A percentile compares a stretch with the other conserved stretches of the same genome.
Conservation (phyloP, 75 land plant genomes). For the Selaginella tamariscina region DNA sequence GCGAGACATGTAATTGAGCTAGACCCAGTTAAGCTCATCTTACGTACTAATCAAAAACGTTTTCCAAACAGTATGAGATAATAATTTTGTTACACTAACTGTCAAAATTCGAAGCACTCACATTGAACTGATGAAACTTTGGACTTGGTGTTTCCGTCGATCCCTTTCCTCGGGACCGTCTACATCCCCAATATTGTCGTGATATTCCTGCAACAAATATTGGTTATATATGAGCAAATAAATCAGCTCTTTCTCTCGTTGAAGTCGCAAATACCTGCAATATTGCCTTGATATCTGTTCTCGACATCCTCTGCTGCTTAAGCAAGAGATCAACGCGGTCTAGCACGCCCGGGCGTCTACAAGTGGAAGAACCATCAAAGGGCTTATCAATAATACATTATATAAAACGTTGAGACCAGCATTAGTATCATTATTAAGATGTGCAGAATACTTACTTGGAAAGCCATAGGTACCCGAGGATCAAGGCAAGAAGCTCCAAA, state of each 20-base stretch:
- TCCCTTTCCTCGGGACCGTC: conserved; percentile 94
- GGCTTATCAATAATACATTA: neutral
- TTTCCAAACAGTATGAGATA: neutral
- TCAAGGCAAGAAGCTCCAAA: conserved; percentile 77
- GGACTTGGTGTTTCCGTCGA: conserved; percentile 43
- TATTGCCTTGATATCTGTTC: conserved; percentile 54
- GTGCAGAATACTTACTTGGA: conserved; percentile 60
- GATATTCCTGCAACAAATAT: conserved; percentile 59
- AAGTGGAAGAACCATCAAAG: neutral
- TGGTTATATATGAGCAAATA: neutral
- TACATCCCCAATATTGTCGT: conserved; percentile 86
- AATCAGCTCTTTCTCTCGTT: neutral
- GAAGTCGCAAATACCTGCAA: conserved; percentile 51
- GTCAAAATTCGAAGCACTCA: too few relatives aligned
- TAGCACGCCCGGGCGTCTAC: conserved; percentile 54
- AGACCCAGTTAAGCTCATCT: neutral
- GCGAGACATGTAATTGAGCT: neutral
- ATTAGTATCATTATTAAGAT: neutral
- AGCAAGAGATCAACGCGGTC: conserved; percentile 69
- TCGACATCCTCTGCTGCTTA: conserved; percentile 67
- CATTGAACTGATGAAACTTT: conserved; percentile 60
- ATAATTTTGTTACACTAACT: neutral
- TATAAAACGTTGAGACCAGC: neutral
- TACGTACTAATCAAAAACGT: neutral
- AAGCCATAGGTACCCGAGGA: conserved; percentile 85